Conservation (phyloP, 2,329 filamentous ascomycete species). For the Myotisia sp. region DNA sequence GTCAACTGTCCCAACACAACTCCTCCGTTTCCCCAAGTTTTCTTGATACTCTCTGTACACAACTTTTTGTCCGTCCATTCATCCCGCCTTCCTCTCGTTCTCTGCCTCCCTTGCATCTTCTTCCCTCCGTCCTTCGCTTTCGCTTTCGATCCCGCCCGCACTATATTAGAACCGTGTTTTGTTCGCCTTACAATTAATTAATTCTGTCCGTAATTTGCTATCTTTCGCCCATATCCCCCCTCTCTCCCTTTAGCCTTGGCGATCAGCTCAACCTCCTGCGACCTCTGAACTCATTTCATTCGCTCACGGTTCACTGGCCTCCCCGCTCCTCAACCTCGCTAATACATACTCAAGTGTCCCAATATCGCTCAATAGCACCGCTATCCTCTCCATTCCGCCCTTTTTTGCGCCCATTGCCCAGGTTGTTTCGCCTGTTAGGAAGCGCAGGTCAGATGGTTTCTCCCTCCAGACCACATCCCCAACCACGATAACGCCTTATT, state of each 20-base stretch:
- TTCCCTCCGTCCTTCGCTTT: slow-evolving; percentile 13
- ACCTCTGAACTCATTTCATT: background rate
- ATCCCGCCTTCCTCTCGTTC: slow-evolving; percentile 9
- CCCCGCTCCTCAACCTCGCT: background rate
- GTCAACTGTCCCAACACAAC: slow-evolving; percentile 4
- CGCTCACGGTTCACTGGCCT: background rate
- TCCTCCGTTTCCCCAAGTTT: background rate
- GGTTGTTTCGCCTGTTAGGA: background rate
- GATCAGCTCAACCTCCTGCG: background rate
- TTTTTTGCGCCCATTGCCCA: background rate
- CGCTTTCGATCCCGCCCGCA: slow-evolving; percentile 5
- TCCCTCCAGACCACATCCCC: slow-evolving; percentile 2
- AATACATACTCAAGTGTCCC: too few species aligned
- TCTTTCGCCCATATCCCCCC: too few species aligned
- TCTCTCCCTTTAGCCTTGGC: background rate
- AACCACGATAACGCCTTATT: background rate
- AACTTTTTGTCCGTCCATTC: slow-evolving; percentile 6
- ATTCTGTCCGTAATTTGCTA: too few species aligned
- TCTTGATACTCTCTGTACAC: slow-evolving; percentile 5
- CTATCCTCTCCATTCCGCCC: too few species aligned
- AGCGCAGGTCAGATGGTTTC: slow-evolving; percentile 11
- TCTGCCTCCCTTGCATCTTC: slow-evolving; percentile 4
- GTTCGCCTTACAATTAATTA: too few species aligned
- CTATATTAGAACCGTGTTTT: too few species aligned
- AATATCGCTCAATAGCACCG: too few species aligned